phyloP scores from a whole-genome alignment of 345 rosid genomes.

The Salix brachista region DNA sequence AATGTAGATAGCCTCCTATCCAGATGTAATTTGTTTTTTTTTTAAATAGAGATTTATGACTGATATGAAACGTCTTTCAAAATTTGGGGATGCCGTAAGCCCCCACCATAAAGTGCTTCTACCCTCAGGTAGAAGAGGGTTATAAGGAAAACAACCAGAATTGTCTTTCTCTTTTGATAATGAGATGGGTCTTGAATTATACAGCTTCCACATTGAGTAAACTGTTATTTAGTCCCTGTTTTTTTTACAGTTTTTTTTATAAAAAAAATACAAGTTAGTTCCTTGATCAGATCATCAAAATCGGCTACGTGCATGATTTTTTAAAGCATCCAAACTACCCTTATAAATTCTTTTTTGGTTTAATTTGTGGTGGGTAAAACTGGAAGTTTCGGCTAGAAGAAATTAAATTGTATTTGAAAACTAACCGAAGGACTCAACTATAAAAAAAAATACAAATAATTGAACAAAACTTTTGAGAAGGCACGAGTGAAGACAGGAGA shows the following conservation, averaged over 20 bases:
- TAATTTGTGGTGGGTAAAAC: background rate
- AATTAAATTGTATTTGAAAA: too few species aligned
- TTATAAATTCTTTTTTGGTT: background rate
- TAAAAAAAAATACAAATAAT: background rate
- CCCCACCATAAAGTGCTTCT: background rate
- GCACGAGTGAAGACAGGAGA: background rate
- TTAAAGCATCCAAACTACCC: background rate
- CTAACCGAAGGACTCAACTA: background rate
- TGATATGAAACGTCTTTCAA: background rate
- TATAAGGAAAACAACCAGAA: background rate
- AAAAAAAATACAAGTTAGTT: background rate
- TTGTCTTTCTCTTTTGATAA: too few species aligned
- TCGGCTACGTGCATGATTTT: background rate
- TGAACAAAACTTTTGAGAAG: background rate
- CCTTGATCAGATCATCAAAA: background rate
- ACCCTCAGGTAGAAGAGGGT: background rate
- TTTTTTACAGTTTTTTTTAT: background rate
- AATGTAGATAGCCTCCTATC: background rate
- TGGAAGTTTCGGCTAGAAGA: background rate
- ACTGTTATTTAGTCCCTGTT: background rate
- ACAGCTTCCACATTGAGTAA: background rate
- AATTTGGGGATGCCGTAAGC: background rate
- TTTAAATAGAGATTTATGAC: background rate
- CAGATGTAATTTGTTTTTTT: background rate
- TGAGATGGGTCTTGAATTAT: too few species aligned